Evolutionary conservation across 2,329 filamentous ascomycete genomes (phyloP), one percentile per base, ranked within the genome.

Genomic region (Huntiella decipiens): DNA sequence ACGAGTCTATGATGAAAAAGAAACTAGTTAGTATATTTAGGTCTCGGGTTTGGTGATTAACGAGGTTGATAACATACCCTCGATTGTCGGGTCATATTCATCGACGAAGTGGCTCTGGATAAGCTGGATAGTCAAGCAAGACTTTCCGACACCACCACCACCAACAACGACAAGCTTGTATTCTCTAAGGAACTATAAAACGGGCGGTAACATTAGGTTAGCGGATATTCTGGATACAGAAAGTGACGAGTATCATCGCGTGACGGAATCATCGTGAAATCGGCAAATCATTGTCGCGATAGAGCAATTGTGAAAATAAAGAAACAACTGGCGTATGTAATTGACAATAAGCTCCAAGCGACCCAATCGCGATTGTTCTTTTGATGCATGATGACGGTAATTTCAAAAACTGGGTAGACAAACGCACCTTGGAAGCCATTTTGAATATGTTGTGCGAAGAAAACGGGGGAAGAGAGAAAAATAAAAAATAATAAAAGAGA

Each of bases 81-180:
- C 91, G 60, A 98, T 96, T 58, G 91, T 98, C 48, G 91, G 91
- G 65, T 98, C 91, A 65, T 98, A 98, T 66, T 96, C 91, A 65
- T 96, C 91, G 61, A 96, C 88, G 69, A 98, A 98, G 64, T 98
- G 91, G 64, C 82, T 88, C 67, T 87, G 80, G 58, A 84, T 85
- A 65, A 88, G 77, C 70, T 96, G 91, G 60, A 98, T 96, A 50
- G 91, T 96, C 71, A 98, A 75, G 68, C 91, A 96, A 52, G 88
- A 96, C 73, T 98, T 98, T 68, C 91, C 91, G 54, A 98, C 91
- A 64, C 91, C 91, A 73, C 91, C 91, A 58, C 92, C 91, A 57
- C 91, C 91, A 54, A 98, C 87, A 52, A 96, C 91, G 51, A 98
- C 91, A 66, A 94, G 67, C 68, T 93, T 93, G 66, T 94, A 93